A percentile compares a stretch with the other conserved stretches of the same genome.
Evolutionary conservation across 2,329 filamentous ascomycete species (phyloP).

Genomic region (Nigrospora oryzae): DNA sequence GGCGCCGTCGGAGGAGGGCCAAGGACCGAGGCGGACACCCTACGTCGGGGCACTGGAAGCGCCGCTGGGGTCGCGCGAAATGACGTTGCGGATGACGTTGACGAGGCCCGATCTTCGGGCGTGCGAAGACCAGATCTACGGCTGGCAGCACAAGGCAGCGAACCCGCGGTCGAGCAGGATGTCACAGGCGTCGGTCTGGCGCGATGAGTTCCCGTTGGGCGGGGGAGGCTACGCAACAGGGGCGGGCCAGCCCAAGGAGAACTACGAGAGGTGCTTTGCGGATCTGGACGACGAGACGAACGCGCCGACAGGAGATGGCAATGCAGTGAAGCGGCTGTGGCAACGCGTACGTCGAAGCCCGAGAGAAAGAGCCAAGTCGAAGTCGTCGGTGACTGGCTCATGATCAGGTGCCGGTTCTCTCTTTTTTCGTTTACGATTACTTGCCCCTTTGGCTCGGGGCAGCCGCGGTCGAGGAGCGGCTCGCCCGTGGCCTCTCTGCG

Average conservation of each 20-base stretch:
- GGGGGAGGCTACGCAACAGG: too few species aligned
- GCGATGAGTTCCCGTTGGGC: conserved; percentile 16
- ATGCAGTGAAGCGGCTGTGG: conserved; percentile 56
- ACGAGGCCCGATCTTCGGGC: conserved; percentile 81
- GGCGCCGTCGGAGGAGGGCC: conserved; percentile 1
- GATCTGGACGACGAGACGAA: conserved; percentile 43
- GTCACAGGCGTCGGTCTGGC: conserved; percentile 13
- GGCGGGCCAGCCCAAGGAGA: conserved; percentile 33
- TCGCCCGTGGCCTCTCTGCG: too few species aligned
- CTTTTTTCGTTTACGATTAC: too few species aligned
- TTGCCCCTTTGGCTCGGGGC: too few species aligned
- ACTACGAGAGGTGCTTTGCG: conserved; percentile 43
- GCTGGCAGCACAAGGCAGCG: conserved; percentile 45
- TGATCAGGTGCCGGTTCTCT: too few species aligned
- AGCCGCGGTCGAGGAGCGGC: too few species aligned
- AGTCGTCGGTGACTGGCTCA: too few species aligned
- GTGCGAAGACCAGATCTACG: conserved; percentile 63
- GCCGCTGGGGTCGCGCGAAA: conserved; percentile 62
- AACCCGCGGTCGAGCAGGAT: conserved; percentile 20
- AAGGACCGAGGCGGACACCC: conserved; percentile 20
- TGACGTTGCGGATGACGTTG: conserved; percentile 94
- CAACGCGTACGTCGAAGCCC: conserved; percentile 43
- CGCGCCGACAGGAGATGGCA: conserved; percentile 36
- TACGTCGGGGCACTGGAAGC: conserved; percentile 39
- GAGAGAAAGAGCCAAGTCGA: background rate